A percentile compares a stretch with the other conserved stretches of the same genome.
Evolutionary conservation across 2,329 filamentous ascomycete genomes (phyloP).

Genomic region (Beauveria pseudobassiana): DNA sequence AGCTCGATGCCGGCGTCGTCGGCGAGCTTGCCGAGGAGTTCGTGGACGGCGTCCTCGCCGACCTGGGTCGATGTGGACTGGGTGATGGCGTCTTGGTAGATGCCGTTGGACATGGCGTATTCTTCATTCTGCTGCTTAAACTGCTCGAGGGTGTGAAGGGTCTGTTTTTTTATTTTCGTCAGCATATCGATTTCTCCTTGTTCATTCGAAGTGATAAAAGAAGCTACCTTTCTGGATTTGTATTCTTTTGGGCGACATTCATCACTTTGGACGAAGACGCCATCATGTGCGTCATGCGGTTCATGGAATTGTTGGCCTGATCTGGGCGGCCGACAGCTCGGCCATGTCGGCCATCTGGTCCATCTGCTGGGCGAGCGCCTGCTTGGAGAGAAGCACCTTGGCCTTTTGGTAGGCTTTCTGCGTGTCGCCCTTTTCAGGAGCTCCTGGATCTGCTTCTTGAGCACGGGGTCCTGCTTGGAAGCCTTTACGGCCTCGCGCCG

Average conservation of each 20-base stretch:
- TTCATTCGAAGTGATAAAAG: not conserved
- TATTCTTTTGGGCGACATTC: constrained; percentile 49
- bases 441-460: constrained; percentile 57
- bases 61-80: constrained; percentile 67
- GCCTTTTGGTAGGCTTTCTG: constrained; percentile 56
- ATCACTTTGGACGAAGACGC: constrained; percentile 51
- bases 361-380: constrained; percentile 56
- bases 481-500: constrained; percentile 54
- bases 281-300: constrained; percentile 59
- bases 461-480: constrained; percentile 50
- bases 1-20: constrained; percentile 84
- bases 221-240: constrained; percentile 48
- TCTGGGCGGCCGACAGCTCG: constrained; percentile 51
- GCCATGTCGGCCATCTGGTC: constrained; percentile 59
- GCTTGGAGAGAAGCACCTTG: constrained; percentile 54
- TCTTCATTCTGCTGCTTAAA: constrained; percentile 57
- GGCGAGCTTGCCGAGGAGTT: constrained; percentile 75
- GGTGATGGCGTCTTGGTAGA: constrained; percentile 80
- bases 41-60: constrained; percentile 78
- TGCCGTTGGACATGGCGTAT: constrained; percentile 58
- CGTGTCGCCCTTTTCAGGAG: constrained; percentile 58
- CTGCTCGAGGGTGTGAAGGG: constrained; percentile 52
- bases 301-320: constrained; percentile 60
- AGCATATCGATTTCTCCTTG: too few relatives aligned
- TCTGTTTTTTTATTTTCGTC: constrained; percentile 25